A percentile compares a stretch with the other conserved stretches of the same genome.
Conservation (phyloP, 345 rosid species). For the Arabis alpina region DNA sequence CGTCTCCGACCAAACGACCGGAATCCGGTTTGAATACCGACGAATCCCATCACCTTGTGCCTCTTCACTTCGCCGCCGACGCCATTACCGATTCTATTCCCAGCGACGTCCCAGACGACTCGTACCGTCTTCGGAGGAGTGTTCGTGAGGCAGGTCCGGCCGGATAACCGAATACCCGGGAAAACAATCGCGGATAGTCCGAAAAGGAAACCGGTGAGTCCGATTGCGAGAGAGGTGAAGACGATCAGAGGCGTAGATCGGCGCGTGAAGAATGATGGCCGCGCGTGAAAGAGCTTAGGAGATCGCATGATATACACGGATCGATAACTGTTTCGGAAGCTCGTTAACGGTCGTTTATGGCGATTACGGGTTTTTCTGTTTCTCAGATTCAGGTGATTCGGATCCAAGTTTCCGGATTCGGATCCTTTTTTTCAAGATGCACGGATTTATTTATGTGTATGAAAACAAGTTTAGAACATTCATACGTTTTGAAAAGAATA, state of each 20-base stretch:
- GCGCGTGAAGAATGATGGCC: slow-evolving; percentile 47
- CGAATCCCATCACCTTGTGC: slow-evolving; percentile 84
- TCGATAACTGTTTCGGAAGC: slow-evolving; percentile 4
- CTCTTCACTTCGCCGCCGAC: slow-evolving; percentile 45
- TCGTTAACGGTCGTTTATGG: slow-evolving; percentile 35
- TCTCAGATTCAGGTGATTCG: slow-evolving; percentile 33
- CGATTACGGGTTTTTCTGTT: neutral
- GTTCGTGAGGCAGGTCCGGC: slow-evolving; percentile 38
- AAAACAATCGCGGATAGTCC: slow-evolving; percentile 54
- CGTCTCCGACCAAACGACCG: slow-evolving; percentile 64
- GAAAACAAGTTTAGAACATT: slow-evolving; percentile 22
- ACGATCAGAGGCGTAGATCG: slow-evolving; percentile 57
- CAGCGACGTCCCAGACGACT: slow-evolving; percentile 63
- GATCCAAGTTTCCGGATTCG: slow-evolving; percentile 32
- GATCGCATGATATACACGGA: slow-evolving; percentile 60
- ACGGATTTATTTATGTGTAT: neutral
- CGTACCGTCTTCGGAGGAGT: slow-evolving; percentile 62
- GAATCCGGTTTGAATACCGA: slow-evolving; percentile 92
- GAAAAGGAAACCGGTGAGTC: slow-evolving; percentile 67
- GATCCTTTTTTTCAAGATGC: slow-evolving; percentile 27
- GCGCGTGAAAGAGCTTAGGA: slow-evolving; percentile 60
- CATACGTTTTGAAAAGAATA: neutral
- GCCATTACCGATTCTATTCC: slow-evolving; percentile 25
- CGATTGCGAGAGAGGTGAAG: slow-evolving; percentile 54
- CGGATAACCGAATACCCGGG: slow-evolving; percentile 39